Conservation (phyloP, 441 rosid species). For the Adansonia gregorii region DNA sequence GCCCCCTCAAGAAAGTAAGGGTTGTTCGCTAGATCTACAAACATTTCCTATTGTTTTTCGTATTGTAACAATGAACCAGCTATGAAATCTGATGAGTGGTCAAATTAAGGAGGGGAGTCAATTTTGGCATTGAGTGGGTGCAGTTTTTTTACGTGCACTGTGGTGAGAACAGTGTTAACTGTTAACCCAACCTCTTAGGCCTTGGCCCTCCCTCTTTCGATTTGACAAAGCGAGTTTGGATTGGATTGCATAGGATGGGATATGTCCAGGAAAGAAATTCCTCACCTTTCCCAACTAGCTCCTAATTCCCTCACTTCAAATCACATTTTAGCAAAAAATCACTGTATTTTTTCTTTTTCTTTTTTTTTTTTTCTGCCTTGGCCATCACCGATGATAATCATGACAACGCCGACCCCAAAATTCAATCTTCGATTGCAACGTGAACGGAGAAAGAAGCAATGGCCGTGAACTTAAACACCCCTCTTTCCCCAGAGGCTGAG, state of each 20-base stretch:
- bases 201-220: constrained; percentile 23
- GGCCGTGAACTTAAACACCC: background rate
- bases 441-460: constrained; percentile 7
- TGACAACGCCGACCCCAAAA: constrained; percentile 17
- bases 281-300: background rate
- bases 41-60: background rate
- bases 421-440: background rate
- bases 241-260: constrained; percentile 16
- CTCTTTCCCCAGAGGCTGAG: background rate
- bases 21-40: background rate
- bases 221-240: constrained; percentile 46
- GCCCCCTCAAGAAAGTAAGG: too few species aligned
- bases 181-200: background rate
- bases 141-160: constrained; percentile 49
- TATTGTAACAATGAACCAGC: background rate
- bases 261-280: constrained; percentile 23
- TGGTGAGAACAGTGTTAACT: constrained; percentile 44
- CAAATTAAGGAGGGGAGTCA: constrained; percentile 9
- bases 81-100: background rate
- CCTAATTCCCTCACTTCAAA: background rate
- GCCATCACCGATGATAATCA: constrained; percentile 30
- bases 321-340: constrained; percentile 5
- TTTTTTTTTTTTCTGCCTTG: too few species aligned
- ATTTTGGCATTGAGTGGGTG: constrained; percentile 32
- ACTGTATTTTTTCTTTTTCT: constrained; percentile 27